phyloP scores from a whole-genome alignment of 768 basidiomycete genomes.

The Gautieria morchelliformis region DNA sequence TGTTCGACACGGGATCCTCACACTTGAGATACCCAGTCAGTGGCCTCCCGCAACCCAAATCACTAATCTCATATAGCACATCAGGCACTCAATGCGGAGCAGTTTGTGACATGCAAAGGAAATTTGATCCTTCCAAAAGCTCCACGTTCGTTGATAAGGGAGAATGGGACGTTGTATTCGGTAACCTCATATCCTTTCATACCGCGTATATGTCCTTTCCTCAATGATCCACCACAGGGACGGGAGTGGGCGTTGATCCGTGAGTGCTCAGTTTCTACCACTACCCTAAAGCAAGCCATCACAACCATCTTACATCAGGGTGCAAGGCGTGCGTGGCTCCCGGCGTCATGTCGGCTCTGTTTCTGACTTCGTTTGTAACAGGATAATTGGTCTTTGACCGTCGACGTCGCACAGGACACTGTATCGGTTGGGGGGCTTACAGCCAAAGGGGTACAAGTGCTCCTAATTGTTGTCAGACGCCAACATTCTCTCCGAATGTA shows the following conservation, averaged over 20 bases:
- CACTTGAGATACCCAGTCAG: slow-evolving; percentile 1
- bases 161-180: slow-evolving; percentile 34
- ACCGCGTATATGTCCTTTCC: not conserved
- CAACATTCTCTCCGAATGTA: too few species aligned
- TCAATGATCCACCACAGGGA: slow-evolving; percentile 13
- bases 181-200: slow-evolving; percentile 5
- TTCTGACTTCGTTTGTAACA: too few species aligned
- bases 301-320: too few species aligned
- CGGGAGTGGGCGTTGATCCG: slow-evolving; percentile 25
- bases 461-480: too few species aligned
- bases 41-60: not conserved
- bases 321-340: too few species aligned
- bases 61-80: not conserved
- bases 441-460: too few species aligned
- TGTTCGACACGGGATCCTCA: slow-evolving; percentile 14
- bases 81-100: slow-evolving; percentile 37
- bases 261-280: not conserved
- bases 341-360: too few species aligned
- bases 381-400: too few species aligned
- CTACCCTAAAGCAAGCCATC: too few species aligned
- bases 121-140: slow-evolving; percentile 39
- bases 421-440: too few species aligned
- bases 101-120: slow-evolving; percentile 32
- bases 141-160: slow-evolving; percentile 41
- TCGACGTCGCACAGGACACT: too few species aligned